Conservation (phyloP, 208 protist species). For the Crithidia brevicula region DNA sequence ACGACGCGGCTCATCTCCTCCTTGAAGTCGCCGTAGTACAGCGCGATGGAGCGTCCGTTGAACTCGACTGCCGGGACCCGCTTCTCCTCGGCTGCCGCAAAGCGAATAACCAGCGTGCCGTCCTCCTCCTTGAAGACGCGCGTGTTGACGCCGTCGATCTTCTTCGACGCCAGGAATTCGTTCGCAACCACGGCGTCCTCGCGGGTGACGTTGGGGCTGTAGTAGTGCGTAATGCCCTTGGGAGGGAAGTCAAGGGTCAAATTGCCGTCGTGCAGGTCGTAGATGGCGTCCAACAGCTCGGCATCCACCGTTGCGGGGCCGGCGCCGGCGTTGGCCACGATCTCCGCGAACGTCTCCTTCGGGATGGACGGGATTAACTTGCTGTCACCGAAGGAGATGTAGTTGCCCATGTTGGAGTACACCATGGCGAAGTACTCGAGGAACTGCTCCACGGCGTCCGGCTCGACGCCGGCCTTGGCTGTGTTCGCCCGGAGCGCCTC, state of each 20-base stretch:
- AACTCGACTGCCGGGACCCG: conserved; percentile 44
- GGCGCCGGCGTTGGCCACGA: conserved; percentile 38
- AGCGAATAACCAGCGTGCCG: conserved; percentile 47
- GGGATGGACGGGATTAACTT: conserved; percentile 89
- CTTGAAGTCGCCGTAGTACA: conserved; percentile 85
- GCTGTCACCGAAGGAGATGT: conserved; percentile 92
- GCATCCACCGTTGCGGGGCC: conserved; percentile 24
- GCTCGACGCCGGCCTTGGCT: conserved; percentile 28
- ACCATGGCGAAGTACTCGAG: conserved; percentile 81
- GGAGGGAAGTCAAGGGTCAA: conserved; percentile 76
- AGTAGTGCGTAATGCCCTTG: conserved; percentile 84
- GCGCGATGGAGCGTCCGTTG: conserved; percentile 52
- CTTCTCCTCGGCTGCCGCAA: conserved; percentile 50
- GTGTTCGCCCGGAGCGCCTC: conserved; percentile 23
- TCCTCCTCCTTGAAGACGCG: conserved; percentile 73
- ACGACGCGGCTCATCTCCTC: conserved; percentile 72
- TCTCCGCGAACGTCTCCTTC: conserved; percentile 52
- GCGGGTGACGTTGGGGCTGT: conserved; percentile 71
- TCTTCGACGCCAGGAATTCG: conserved; percentile 63
- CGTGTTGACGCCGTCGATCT: conserved; percentile 81
- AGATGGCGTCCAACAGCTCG: conserved; percentile 63
- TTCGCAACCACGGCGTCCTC: conserved; percentile 80
- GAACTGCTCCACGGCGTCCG: conserved; percentile 64
- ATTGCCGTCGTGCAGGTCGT: conserved; percentile 50
- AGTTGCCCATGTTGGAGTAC: conserved; percentile 95